These are phyloP conservation scores for Cyberlindnera lachancei DNA, from an alignment of 805 yeast species.

Conservation along the genomic window DNA sequence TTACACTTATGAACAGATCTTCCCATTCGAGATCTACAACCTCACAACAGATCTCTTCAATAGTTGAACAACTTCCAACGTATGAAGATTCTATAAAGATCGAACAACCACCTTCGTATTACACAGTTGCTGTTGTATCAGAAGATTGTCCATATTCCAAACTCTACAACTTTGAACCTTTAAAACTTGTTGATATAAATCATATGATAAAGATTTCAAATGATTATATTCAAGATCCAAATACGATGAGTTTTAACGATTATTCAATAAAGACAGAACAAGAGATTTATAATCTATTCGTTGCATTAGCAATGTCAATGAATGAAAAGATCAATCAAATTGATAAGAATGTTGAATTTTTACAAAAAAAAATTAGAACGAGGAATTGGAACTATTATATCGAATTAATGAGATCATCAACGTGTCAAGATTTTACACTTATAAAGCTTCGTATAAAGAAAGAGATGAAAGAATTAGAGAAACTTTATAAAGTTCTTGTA, in stretches of 20 bases:
- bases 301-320: constrained; percentile 7
- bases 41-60: too few relatives aligned
- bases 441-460: constrained; percentile 9
- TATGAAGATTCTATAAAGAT: constrained; percentile 14
- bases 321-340: constrained; percentile 18
- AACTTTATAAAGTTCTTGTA: constrained; percentile 6
- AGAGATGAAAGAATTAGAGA: constrained; percentile 5
- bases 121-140: constrained; percentile 7
- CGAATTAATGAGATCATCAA: constrained; percentile 11
- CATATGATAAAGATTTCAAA: not conserved
- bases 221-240: constrained; percentile 5
- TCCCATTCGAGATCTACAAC: too few relatives aligned
- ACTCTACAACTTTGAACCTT: constrained; percentile 7
- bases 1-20: too few relatives aligned
- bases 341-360: constrained; percentile 13
- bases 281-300: constrained; percentile 10
- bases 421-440: constrained; percentile 14
- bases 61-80: constrained; percentile 11
- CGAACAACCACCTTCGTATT: constrained; percentile 19
- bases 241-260: constrained; percentile 9
- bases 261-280: constrained; percentile 5
- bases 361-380: constrained; percentile 14
- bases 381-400: constrained; percentile 14
- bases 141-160: constrained; percentile 9
- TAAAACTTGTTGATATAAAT: constrained; percentile 1